phyloP scores from a whole-genome alignment of 1,284 basidiomycete species.

The Moniliophthora roreri region DNA sequence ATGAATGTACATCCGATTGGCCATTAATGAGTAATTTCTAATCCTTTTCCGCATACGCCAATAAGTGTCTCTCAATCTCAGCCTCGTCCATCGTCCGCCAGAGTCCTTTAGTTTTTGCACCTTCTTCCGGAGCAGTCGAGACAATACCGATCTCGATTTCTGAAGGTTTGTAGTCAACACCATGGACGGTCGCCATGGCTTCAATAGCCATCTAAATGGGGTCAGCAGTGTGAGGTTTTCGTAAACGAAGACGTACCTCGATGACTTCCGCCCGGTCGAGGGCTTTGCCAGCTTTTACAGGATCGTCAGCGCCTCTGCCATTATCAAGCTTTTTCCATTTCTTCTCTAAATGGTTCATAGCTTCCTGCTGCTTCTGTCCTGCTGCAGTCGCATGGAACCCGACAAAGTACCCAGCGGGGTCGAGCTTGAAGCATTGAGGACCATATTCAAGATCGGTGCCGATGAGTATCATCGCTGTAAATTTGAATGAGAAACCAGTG shows the following conservation, averaged over 20 bases:
- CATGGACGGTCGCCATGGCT: constrained; percentile 88
- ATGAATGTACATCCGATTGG: constrained; percentile 9
- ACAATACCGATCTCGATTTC: constrained; percentile 89
- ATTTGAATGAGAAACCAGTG: constrained; percentile 8
- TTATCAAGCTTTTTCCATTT: constrained; percentile 95
- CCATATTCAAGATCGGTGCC: constrained; percentile 89
- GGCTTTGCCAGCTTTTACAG: constrained; percentile 65
- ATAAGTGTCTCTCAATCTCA: constrained; percentile 84
- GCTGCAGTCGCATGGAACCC: constrained; percentile 97
- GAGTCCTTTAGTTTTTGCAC: constrained; percentile 61
- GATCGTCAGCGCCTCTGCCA: constrained; percentile 73
- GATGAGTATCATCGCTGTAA: constrained; percentile 91
- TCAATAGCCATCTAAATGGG: constrained; percentile 84
- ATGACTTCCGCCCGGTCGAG: constrained; percentile 73
- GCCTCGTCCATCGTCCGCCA: constrained; percentile 85
- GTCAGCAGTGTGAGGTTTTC: neutral
- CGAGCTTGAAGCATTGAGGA: constrained; percentile 96
- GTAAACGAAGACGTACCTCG: constrained; percentile 59
- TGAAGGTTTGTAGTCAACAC: constrained; percentile 92
- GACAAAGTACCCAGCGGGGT: constrained; percentile 98
- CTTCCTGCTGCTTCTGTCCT: constrained; percentile 98
- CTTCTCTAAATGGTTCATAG: constrained; percentile 98
- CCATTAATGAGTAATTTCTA: constrained; percentile 27
- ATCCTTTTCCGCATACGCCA: constrained; percentile 94
- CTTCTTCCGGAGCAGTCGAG: constrained; percentile 69